Evolutionary conservation across 768 basidiomycete species (phyloP).

Genomic region (Psilocybe subaeruginosa): DNA sequence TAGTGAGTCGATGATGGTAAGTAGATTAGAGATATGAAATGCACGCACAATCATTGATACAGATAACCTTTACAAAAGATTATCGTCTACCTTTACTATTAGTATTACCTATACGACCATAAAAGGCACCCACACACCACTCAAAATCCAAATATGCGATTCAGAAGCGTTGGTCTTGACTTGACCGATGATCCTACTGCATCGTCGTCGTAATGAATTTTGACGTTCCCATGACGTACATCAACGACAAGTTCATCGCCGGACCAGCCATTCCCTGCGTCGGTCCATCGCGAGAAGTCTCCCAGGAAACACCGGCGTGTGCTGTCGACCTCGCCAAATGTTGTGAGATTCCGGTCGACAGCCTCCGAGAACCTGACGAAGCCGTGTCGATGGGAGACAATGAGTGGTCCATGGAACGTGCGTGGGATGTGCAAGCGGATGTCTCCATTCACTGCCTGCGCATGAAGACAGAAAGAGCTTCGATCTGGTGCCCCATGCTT

Average conservation of each 20-base stretch:
- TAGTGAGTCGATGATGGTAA: background rate
- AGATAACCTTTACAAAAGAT: too few species aligned
- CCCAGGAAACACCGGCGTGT: slow-evolving; percentile 45
- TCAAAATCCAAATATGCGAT: slow-evolving; percentile 28
- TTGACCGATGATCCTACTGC: slow-evolving; percentile 23
- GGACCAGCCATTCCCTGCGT: slow-evolving; percentile 32
- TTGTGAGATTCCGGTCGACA: slow-evolving; percentile 30
- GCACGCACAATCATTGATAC: too few species aligned
- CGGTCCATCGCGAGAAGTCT: slow-evolving; percentile 33
- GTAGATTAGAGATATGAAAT: too few species aligned
- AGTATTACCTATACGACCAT: background rate
- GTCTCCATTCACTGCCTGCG: slow-evolving; percentile 31
- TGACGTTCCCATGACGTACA: slow-evolving; percentile 38
- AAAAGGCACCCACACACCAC: background rate
- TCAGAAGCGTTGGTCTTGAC: slow-evolving; percentile 22
- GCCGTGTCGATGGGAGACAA: slow-evolving; percentile 35
- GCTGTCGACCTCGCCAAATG: slow-evolving; percentile 32
- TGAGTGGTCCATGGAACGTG: slow-evolving; percentile 41
- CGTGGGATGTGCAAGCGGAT: slow-evolving; percentile 40
- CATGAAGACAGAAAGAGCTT: slow-evolving; percentile 29
- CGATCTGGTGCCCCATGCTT: slow-evolving; percentile 23
- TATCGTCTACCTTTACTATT: too few species aligned
- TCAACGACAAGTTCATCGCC: slow-evolving; percentile 43
- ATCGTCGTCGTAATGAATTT: slow-evolving; percentile 40
- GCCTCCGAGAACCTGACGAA: slow-evolving; percentile 35